These are phyloP conservation scores for Ceratocystis cacaofunesta DNA, from an alignment of 2,329 filamentous ascomycete genomes.

Conservation along the genomic window DNA sequence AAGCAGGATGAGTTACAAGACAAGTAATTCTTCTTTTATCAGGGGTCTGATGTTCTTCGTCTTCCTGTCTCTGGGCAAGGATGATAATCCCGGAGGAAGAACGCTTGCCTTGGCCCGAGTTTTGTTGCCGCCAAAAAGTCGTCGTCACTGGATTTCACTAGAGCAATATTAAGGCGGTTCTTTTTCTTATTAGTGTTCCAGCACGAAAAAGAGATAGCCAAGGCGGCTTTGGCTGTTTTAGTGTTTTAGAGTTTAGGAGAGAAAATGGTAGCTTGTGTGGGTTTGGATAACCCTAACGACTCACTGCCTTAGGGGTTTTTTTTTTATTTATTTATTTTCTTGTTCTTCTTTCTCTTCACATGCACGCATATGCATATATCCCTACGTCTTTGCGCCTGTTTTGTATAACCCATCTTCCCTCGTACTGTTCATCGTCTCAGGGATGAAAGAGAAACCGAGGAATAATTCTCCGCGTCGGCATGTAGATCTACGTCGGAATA, in stretches of 20 bases:
- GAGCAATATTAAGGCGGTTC: background rate
- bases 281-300: no score
- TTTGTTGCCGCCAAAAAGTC: background rate
- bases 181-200: no score
- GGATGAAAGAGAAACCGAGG: conserved; percentile 3
- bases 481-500: background rate
- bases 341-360: no score
- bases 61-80: background rate
- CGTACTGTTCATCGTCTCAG: background rate
- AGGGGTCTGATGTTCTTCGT: background rate
- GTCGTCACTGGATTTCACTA: background rate
- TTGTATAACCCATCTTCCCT: background rate
- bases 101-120: background rate
- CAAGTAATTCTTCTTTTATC: background rate
- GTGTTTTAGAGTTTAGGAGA: no score
- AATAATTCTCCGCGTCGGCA: conserved; percentile 6
- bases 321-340: no score
- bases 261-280: no score
- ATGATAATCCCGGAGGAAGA: background rate
- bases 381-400: background rate
- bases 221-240: no score
- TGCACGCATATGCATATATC: no score
- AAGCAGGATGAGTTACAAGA: background rate
- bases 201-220: background rate
- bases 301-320: no score